These are phyloP conservation scores for Blastobotrys attinorum DNA, from an alignment of 805 yeast genomes.

Conservation along the genomic window DNA sequence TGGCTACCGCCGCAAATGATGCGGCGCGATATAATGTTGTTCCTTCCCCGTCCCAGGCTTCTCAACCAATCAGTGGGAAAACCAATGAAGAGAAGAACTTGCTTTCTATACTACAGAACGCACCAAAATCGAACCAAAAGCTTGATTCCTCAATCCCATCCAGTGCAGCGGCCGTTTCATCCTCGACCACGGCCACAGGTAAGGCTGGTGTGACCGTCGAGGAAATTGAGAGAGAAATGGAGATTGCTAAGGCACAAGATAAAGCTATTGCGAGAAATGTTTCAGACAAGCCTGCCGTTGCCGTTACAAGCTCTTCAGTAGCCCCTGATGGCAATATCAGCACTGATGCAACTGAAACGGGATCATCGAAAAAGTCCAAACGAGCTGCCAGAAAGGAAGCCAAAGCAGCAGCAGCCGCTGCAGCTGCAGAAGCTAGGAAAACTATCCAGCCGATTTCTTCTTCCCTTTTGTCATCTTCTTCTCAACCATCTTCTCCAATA, in stretches of 20 bases:
- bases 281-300: too few relatives aligned
- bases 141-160: too few relatives aligned
- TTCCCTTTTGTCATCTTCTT: not conserved
- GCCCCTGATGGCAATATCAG: too few relatives aligned
- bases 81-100: conserved; percentile 4
- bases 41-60: not conserved
- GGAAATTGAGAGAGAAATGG: not conserved
- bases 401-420: not conserved
- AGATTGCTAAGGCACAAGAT: not conserved
- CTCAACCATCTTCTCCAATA: not conserved
- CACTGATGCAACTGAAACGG: too few relatives aligned
- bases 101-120: conserved; percentile 5
- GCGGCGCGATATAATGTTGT: not conserved
- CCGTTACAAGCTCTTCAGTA: too few relatives aligned
- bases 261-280: not conserved
- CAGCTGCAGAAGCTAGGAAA: not conserved
- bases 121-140: not conserved
- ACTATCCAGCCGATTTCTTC: not conserved
- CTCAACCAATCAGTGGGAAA: too few relatives aligned
- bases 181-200: not conserved
- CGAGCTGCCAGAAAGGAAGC: not conserved
- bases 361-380: not conserved
- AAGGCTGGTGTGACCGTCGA: not conserved
- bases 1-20: not conserved
- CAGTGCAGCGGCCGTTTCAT: not conserved